Evolutionary conservation across 2,329 filamentous ascomycete genomes (phyloP).

Genomic region (Microcyclosporella mali): DNA sequence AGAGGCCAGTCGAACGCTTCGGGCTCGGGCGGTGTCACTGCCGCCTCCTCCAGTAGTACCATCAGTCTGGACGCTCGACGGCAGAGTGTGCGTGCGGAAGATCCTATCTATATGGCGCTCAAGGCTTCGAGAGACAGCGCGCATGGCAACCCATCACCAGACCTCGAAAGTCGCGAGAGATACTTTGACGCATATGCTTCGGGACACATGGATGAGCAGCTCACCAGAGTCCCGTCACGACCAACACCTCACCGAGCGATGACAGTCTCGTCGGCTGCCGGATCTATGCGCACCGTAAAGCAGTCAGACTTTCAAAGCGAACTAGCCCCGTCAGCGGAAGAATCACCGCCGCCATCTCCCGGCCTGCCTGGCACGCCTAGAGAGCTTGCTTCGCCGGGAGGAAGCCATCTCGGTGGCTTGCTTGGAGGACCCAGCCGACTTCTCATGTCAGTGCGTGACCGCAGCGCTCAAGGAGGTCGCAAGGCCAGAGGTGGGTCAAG

Average conservation of each 20-base stretch:
- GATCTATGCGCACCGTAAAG: constrained; percentile 42
- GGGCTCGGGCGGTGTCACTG: constrained; percentile 47
- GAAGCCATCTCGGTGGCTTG: constrained; percentile 39
- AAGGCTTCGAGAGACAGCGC: constrained; percentile 44
- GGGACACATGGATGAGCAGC: constrained; percentile 10
- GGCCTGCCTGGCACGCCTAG: constrained; percentile 41
- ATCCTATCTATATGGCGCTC: constrained; percentile 48
- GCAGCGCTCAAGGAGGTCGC: constrained; percentile 40
- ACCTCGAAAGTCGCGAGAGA: constrained; percentile 27
- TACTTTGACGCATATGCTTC: constrained; percentile 14
- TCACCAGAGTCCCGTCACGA: constrained; percentile 21
- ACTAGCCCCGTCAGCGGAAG: constrained; percentile 11
- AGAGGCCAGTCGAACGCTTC: constrained; percentile 50
- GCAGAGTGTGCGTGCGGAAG: constrained; percentile 54
- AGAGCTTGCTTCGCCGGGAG: constrained; percentile 38
- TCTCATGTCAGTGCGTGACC: constrained; percentile 42
- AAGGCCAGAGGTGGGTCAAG: constrained; percentile 54
- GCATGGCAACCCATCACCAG: constrained; percentile 65
- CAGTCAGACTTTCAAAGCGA: constrained; percentile 33
- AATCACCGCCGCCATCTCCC: constrained; percentile 37
- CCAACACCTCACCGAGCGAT: constrained; percentile 35
- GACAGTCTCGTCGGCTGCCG: constrained; percentile 37
- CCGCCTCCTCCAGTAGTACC: constrained; percentile 49
- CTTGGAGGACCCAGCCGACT: constrained; percentile 43
- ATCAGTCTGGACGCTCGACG: constrained; percentile 52